Evolutionary conservation across 2,329 filamentous ascomycete genomes (phyloP), one percentile per base, ranked within the genome.

Genomic region (Exophiala phaeomuriformis): DNA sequence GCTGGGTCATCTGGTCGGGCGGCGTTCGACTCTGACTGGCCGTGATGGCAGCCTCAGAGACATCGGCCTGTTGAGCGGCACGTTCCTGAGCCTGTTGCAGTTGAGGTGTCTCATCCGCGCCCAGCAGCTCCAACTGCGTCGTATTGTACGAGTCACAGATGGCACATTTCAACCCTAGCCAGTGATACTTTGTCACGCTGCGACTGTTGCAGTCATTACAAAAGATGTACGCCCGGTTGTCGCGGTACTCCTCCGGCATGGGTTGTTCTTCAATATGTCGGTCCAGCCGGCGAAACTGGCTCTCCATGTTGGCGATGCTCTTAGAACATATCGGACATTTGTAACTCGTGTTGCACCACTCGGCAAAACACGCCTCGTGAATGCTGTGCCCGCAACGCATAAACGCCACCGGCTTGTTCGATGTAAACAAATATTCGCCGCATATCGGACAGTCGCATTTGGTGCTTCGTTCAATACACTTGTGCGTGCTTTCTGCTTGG

Each of bases 401-500:
- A 65, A 95, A 94, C 27, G 95, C 89, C 5, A 97, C 90, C 0
- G 87, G 84, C 51, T 84, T 83, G 2, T 88, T 86, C 5, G 91
- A 95, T 1, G 87, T 94, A 69, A 97, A 97, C 76, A 98, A 87
- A 68, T 95, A 95, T 56, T 96, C 90, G 59, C 90, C 86, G 69
- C 93, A 98, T 52, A 98, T 95, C 3, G 93, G 93, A 68, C 93
- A 98, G 67, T 97, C 86, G 66, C 90, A 95, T 67, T 98, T 90
- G 32, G 89, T 95, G 5, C 90, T 90, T 46, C 89, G 81, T 69
- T 97, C 93, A 61, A 97, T 91, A 66, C 93, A 98, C 62, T 88
- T 90, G 73, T 98, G 93, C 4, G 86, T 86, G 40, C 80, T 82
- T 64, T 88, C 84, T 53, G 90, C 88, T 2, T 85, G 83, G 61